Evolutionary conservation across 495 filamentous ascomycete species (phyloP).

Genomic region (Lasiosphaeris hirsuta): DNA sequence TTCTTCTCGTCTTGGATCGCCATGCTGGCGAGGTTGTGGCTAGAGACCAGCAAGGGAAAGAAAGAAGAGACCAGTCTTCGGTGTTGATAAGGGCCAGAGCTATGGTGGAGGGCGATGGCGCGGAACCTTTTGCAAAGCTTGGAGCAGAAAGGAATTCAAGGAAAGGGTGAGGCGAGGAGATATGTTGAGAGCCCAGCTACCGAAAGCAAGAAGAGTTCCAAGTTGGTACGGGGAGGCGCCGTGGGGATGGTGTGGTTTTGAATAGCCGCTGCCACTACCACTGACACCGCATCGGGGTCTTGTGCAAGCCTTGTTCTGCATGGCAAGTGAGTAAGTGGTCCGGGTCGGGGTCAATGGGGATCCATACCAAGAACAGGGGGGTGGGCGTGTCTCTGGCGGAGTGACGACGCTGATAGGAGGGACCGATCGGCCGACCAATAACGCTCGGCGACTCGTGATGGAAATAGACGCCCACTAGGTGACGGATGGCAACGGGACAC

Average conservation of each 20-base stretch:
- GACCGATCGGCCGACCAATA: slow-evolving; percentile 26
- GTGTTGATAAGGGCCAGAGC: slow-evolving; percentile 19
- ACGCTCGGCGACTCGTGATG: slow-evolving; percentile 32
- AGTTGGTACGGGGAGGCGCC: slow-evolving; percentile 25
- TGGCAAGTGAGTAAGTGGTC: slow-evolving; percentile 32
- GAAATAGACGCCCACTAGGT: slow-evolving; percentile 36
- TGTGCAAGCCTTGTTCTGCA: slow-evolving; percentile 37
- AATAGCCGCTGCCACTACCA: slow-evolving; percentile 46
- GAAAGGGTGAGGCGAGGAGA: slow-evolving; percentile 33
- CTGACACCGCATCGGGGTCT: slow-evolving; percentile 22
- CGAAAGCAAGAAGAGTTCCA: slow-evolving; percentile 34
- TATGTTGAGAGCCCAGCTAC: slow-evolving; percentile 53
- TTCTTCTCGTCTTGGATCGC: slow-evolving; percentile 44
- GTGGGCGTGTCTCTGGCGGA: slow-evolving; percentile 6
- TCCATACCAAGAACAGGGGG: slow-evolving; percentile 27
- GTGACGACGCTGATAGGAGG: slow-evolving; percentile 33
- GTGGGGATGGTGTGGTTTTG: slow-evolving; percentile 50
- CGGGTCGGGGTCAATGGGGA: slow-evolving; percentile 22
- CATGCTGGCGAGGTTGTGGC: slow-evolving; percentile 20
- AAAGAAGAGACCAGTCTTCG: slow-evolving; percentile 37
- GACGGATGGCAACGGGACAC: slow-evolving; percentile 27
- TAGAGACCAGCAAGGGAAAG: slow-evolving; percentile 20
- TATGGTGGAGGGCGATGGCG: slow-evolving; percentile 21
- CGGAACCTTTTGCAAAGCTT: slow-evolving; percentile 17
- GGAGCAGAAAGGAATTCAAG: slow-evolving; percentile 25